Percentiles rank a stretch among this genome's conserved stretches.
Conservation (phyloP, 2,329 filamentous ascomycete genomes). For the Colletotrichum australisinense region DNA sequence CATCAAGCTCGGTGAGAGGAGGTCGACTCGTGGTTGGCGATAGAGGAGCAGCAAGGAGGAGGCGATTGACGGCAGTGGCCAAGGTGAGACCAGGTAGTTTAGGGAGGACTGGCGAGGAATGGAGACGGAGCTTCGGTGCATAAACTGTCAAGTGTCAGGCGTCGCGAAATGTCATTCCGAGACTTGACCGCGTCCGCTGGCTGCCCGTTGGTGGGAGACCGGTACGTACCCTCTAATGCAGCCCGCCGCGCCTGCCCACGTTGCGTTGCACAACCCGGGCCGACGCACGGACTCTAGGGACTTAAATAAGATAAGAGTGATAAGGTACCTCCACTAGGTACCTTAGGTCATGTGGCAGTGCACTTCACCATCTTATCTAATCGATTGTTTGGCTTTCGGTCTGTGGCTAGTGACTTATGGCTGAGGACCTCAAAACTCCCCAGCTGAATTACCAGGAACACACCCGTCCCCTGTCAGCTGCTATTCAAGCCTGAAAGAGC, state of each 20-base stretch:
- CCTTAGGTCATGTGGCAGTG: neutral
- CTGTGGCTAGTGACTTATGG: no score
- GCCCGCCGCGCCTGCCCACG: neutral
- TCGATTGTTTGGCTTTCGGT: neutral
- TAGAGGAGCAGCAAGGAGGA: neutral
- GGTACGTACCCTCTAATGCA: conserved; percentile 13
- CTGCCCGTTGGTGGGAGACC: neutral
- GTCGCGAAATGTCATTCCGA: conserved; percentile 45
- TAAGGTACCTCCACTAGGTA: neutral
- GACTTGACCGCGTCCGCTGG: conserved; percentile 31
- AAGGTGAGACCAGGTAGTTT: conserved; percentile 7
- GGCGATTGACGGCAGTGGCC: neutral
- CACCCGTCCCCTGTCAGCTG: no score
- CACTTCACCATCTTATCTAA: neutral
- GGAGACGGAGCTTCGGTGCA: conserved; percentile 36
- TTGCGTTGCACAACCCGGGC: conserved; percentile 2
- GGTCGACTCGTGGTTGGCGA: neutral
- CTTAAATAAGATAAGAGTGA: neutral
- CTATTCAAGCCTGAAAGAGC: no score
- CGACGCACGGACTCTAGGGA: neutral
- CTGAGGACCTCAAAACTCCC: no score
- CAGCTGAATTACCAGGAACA: no score
- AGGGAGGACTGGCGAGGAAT: neutral
- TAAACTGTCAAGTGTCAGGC: conserved; percentile 44
- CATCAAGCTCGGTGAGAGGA: conserved; percentile 11